phyloP scores from a whole-genome alignment of 2,329 filamentous ascomycete genomes.

The Penicillium fuscoglaucum region DNA sequence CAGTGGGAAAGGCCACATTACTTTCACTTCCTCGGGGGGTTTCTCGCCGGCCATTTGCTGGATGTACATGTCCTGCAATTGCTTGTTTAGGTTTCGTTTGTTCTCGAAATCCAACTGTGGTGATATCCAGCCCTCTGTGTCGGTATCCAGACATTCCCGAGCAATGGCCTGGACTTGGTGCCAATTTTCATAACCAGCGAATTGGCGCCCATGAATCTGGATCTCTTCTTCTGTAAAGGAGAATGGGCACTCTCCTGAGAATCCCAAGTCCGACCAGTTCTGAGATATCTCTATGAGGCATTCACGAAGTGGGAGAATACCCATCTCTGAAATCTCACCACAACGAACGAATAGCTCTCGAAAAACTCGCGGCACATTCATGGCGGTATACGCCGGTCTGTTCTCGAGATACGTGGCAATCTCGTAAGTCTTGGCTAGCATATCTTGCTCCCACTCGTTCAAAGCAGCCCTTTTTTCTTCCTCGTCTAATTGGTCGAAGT shows the following conservation, averaged over 20 bases:
- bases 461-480: neutral
- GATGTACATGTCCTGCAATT: neutral
- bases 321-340: neutral
- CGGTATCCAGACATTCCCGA: neutral
- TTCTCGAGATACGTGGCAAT: neutral
- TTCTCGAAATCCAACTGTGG: neutral
- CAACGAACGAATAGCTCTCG: neutral
- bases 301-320: neutral
- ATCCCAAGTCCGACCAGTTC: neutral
- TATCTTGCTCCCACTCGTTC: neutral
- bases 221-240: neutral
- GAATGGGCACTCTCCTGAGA: neutral
- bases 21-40: neutral
- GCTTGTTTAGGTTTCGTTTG: neutral
- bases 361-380: neutral
- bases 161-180: neutral
- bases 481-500: neutral
- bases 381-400: neutral
- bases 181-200: neutral
- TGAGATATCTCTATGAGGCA: neutral
- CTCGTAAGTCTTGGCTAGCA: neutral
- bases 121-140: neutral
- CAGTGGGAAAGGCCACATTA: neutral
- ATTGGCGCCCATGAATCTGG: neutral
- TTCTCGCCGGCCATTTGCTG: neutral